Base-by-base conservation (phyloP, 192 early-diverging fungal genomes). In the Physocladia obscura region DNA sequence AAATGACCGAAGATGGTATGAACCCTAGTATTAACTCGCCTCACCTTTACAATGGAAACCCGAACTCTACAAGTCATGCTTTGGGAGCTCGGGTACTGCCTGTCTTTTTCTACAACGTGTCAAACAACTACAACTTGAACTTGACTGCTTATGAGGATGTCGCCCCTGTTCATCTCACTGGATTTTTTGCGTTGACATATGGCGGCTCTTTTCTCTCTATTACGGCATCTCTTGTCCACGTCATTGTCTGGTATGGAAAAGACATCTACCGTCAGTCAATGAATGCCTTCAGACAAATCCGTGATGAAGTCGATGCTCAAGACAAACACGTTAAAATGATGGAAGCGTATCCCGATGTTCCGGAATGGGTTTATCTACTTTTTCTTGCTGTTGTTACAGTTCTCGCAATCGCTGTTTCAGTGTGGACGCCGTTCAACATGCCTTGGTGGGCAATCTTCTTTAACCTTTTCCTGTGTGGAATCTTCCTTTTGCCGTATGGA, bases 401-500 rank as follows among this genome's bases (percentile, higher is more conserved):
- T 8, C 11, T 30, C 5, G 32, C 63, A 2, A 24, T 69, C n/a
- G 4, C 49, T n/a, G 37, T 61, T n/a, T 26, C 40, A 4, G 24
- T 57, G n/a, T 49, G 50, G 15, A 58, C 62, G 15, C 78, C 21
- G 86, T 76, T 58, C 39, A 37, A 38, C 27, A 61, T 76, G 55
- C 69, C 75, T 11, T 60, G 50, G 47, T 77, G 75, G 75, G 62
- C 36, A 24, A 47, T 67, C 24, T 21, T 79, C 17, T 54, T 82
- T 15, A 67, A 76, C 32, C 54, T 85, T 35, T 47, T 52, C 27
- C 5, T 89, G 5, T 79, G 80, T 51, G 75, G 80, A 35, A 51
- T 83, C 44, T 88, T 79, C 77, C 65, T 81, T 6, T 38, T 91
- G 2, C 89, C 89, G 26, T 70, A 87, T 40, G 89, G 89, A 56